These are phyloP conservation scores for Macrophomina phaseolina DNA, from an alignment of 2,329 filamentous ascomycete species.

Conservation along the genomic window DNA sequence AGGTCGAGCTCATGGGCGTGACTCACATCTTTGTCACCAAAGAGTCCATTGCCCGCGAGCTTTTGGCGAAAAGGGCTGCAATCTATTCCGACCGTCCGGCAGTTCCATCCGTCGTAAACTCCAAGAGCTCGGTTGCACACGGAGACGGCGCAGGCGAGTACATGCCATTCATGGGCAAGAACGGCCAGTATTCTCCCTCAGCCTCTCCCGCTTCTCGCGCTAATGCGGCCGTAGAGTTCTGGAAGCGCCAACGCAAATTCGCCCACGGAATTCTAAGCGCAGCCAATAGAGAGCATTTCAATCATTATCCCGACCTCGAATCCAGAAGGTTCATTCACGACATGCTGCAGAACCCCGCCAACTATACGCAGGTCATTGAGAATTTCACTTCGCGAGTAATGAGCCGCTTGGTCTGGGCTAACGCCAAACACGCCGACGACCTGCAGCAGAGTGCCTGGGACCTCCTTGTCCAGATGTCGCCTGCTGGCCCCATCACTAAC, in stretches of 20 bases:
- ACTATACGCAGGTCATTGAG: slow-evolving; percentile 3
- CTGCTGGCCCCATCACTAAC: slow-evolving; percentile 19
- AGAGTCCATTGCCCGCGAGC: slow-evolving; percentile 24
- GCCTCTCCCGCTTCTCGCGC: background rate
- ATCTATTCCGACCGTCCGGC: slow-evolving; percentile 18
- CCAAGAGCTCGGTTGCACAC: slow-evolving; percentile 8
- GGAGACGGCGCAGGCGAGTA: slow-evolving; percentile 15
- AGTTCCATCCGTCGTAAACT: background rate
- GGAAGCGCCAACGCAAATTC: slow-evolving; percentile 25
- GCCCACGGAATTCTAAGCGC: slow-evolving; percentile 16
- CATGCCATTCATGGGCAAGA: slow-evolving; percentile 23
- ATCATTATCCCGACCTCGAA: slow-evolving; percentile 19
- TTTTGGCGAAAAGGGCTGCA: slow-evolving; percentile 10
- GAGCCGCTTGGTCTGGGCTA: slow-evolving; percentile 20
- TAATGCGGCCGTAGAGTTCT: slow-evolving; percentile 4
- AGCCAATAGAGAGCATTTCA: slow-evolving; percentile 1
- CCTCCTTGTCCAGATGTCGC: slow-evolving; percentile 27
- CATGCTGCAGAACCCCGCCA: slow-evolving; percentile 3
- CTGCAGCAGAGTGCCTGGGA: slow-evolving; percentile 7
- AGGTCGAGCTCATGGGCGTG: slow-evolving; percentile 16
- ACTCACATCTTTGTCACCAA: slow-evolving; percentile 25
- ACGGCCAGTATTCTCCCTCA: background rate
- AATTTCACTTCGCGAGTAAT: slow-evolving; percentile 9
- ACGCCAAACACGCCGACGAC: background rate
- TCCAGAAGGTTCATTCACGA: slow-evolving; percentile 14